Evolutionary conservation across 352 stramenopile genomes (phyloP).

Genomic region (Phytophthora lateralis): DNA sequence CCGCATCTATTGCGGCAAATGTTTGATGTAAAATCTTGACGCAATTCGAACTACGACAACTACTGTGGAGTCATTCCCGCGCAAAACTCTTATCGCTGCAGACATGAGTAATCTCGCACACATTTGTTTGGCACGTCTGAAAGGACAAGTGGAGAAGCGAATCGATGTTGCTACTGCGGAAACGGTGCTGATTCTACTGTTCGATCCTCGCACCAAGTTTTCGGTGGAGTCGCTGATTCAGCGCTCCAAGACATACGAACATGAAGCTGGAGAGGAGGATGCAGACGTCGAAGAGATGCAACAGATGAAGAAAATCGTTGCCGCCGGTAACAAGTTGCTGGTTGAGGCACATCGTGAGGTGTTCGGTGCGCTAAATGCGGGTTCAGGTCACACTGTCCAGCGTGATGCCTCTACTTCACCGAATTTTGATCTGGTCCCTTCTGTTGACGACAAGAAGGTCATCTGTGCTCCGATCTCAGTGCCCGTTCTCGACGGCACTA

Average conservation of each 20-base stretch:
- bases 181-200: constrained; percentile 3
- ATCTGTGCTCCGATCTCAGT: no score
- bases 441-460: background rate
- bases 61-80: constrained; percentile 3
- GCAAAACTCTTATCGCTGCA: background rate
- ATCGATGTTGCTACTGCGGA: background rate
- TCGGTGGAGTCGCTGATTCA: constrained; percentile 2
- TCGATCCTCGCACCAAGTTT: constrained; percentile 9
- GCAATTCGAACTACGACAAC: background rate
- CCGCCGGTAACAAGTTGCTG: background rate
- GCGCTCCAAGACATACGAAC: no score
- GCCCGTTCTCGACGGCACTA: no score
- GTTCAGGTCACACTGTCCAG: no score
- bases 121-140: background rate
- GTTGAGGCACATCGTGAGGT: background rate
- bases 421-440: background rate
- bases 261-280: no score
- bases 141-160: constrained; percentile 2
- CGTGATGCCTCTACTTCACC: no score
- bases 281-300: no score
- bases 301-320: background rate
- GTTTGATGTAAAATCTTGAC: background rate
- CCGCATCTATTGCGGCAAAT: background rate
- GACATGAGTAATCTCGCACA: background rate
- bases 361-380: background rate